Base-by-base conservation (phyloP, 2,329 filamentous ascomycete species). In the Tolypocladium ophioglossoides region DNA sequence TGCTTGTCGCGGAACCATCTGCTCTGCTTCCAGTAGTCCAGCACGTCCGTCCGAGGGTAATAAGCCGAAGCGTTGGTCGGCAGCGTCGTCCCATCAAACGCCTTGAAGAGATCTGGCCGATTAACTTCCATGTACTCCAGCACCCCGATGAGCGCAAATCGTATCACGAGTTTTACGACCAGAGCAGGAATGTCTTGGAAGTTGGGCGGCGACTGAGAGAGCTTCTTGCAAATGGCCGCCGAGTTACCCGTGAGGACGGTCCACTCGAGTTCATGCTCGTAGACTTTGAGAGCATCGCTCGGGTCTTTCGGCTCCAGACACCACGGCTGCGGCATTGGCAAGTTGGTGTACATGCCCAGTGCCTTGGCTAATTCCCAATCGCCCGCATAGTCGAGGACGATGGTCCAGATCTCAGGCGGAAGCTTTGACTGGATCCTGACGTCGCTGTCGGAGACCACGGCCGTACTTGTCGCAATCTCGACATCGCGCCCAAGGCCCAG, bases 301-400 rank as follows among this genome's bases (percentile, higher is more conserved):
- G 80, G 76, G 40, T 79, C 72, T 40, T 79, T 78, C 34, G 86
- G 81, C 58, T 80, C 78, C 30, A 71, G 66, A 12, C 69, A 69
- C 90, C 91, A 95, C 60, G 88, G 82, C 4, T 69, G 58, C 0
- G 92, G 91, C 57, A 85, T 82, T 1, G 83, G 79, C 7, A 96
- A 74, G 54, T 82, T 90, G 1, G 90, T 90, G 64, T 87, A 92
- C 47, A 96, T 81, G 54, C 87, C 85, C 7, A 96, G 75, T 0
- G 88, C 86, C 59, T 85, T 85, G 11, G 92, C 87, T 22, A 95
- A 76, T 70, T 96, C 92, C 92, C 92, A 97, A 68, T 97, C 92
- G 46, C 84, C 84, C 0, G 91, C 82, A 58, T 86, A 83, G 59
- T 95, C 88, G 46, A 96, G 83, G 50, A 97, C 87, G 55, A 92